phyloP scores from a whole-genome alignment of 345 rosid genomes.

The Salix dunnii region DNA sequence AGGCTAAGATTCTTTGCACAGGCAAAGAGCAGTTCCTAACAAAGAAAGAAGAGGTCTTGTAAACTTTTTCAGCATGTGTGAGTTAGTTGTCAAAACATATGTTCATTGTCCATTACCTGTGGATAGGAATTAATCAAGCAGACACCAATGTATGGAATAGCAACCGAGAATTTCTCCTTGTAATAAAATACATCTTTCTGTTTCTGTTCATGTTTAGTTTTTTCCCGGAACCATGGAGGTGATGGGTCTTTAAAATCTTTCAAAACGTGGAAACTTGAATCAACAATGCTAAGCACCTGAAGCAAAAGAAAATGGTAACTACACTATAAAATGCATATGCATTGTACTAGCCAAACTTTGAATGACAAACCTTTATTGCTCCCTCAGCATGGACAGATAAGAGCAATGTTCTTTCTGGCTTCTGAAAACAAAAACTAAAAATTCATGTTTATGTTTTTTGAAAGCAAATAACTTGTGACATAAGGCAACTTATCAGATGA shows the following conservation, averaged over 20 bases:
- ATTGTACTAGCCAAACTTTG: conserved; percentile 2
- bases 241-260: conserved; percentile 44
- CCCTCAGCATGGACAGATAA: conserved; percentile 72
- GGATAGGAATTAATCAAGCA: conserved; percentile 76
- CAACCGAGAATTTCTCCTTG: conserved; percentile 61
- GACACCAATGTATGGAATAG: conserved; percentile 63
- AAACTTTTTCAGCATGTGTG: neutral
- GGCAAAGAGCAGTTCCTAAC: conserved; percentile 82
- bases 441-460: neutral
- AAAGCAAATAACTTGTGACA: conserved; percentile 8
- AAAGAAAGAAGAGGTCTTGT: conserved; percentile 13
- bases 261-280: conserved; percentile 67
- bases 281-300: conserved; percentile 77
- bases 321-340: neutral
- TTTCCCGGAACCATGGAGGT: conserved; percentile 30
- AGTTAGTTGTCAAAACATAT: conserved; percentile 3
- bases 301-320: conserved; percentile 21
- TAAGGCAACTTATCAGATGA: conserved; percentile 6
- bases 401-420: conserved; percentile 72
- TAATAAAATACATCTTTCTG: conserved; percentile 45
- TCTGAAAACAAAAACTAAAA: conserved; percentile 42
- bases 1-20: conserved; percentile 62
- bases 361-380: conserved; percentile 69
- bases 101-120: conserved; percentile 45
- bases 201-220: conserved; percentile 48